Percentiles rank a stretch among this genome's conserved stretches.
Evolutionary conservation across 257 asterid species (phyloP).

Genomic region (Nicotiana attenuata): DNA sequence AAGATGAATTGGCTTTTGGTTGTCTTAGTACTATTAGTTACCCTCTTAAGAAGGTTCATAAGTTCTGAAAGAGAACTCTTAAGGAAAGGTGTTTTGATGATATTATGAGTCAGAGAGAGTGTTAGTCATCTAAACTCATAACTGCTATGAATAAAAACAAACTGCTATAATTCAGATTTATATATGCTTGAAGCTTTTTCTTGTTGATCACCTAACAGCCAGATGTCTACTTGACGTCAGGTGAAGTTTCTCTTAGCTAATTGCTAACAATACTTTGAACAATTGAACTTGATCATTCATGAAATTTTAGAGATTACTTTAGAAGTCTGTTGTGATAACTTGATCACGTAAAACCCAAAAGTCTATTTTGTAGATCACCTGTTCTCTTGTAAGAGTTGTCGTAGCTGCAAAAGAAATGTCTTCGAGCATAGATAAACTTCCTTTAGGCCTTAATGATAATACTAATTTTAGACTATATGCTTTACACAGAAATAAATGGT

Average conservation of each 20-base stretch:
- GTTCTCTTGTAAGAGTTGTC: background rate
- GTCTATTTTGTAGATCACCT: background rate
- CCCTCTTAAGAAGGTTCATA: background rate
- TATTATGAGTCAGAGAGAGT: background rate
- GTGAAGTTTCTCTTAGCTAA: background rate
- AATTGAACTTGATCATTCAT: background rate
- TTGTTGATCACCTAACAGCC: background rate
- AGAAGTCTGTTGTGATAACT: background rate
- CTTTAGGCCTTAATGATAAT: background rate
- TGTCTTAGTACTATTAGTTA: background rate
- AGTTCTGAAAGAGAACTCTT: background rate
- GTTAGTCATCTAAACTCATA: background rate
- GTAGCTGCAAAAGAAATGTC: background rate
- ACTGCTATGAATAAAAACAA: background rate
- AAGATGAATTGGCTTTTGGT: background rate
- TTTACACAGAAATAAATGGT: constrained; percentile 6
- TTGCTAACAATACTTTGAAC: background rate
- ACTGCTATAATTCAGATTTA: background rate
- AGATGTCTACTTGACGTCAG: background rate
- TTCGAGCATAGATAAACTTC: background rate
- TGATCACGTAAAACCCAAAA: too few relatives aligned
- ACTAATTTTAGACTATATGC: background rate
- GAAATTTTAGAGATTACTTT: background rate
- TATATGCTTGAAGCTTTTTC: background rate
- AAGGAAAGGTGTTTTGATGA: background rate